Evolutionary conservation across 2,329 filamentous ascomycete genomes (phyloP), one percentile per base, ranked within the genome.

Genomic region (Lachnellula suecica): DNA sequence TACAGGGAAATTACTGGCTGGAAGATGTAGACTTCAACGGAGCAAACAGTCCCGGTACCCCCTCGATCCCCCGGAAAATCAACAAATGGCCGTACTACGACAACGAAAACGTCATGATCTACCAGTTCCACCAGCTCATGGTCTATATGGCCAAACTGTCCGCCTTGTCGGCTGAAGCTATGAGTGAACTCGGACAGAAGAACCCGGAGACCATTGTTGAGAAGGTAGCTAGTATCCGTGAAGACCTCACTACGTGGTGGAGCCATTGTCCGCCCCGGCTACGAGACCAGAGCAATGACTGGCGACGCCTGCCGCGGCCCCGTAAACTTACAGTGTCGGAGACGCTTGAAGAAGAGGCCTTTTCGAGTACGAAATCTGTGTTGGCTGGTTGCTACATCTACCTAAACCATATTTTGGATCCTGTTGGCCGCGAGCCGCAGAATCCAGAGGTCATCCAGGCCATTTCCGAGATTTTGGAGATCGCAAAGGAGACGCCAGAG

Each of bases 1-100:
- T 67, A 5, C 53, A 60, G 52, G 64, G 64, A 6, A 63, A 64
- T 31, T 67, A 67, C 35, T 67, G 64, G 64, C 42, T 67, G 15
- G 62, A 62, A 22, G 54, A 62, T 42, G 54, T 20, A 29, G 15
- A 35, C n/a, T 29, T 43, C 22, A 45, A 49, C 43, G 22, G 52
- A n/a, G n/a, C n/a, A n/a, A n/a, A n/a, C n/a, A n/a, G n/a, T n/a
- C n/a, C n/a, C n/a, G n/a, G n/a, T n/a, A n/a, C n/a, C 22, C 23
- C 40, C 13, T 51, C 37, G 22, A 37, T 37, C 19, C 20, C 34
- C 9, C 37, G 27, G 13, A 43, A 27, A 25, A 5, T 25, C 20
- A 43, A 43, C 22, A 43, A 25, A 43, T 67, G 63, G 63, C 64
- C 64, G 4, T 66, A 64, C n/a, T 67, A 66, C 44, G 64, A 67